These are phyloP conservation scores for Coemansia sp. DNA, from an alignment of 192 early-diverging fungal genomes.

Conservation along the genomic window DNA sequence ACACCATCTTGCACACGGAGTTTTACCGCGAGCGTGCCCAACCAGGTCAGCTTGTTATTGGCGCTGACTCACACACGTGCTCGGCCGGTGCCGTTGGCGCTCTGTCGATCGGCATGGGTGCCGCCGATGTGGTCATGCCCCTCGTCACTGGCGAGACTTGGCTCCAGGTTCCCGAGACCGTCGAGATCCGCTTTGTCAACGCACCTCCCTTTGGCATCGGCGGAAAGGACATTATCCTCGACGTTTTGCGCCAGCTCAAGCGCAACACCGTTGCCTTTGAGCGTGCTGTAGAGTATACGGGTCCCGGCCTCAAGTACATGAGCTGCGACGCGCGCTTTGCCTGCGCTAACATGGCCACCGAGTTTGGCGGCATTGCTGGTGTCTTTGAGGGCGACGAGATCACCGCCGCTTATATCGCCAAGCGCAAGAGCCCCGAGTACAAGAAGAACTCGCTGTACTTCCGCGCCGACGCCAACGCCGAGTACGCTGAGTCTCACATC, in stretches of 20 bases:
- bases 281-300: slow-evolving; percentile 78
- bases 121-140: slow-evolving; percentile 83
- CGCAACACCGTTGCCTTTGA: slow-evolving; percentile 82
- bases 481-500: slow-evolving; percentile 77
- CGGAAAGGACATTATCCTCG: slow-evolving; percentile 80
- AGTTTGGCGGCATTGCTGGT: slow-evolving; percentile 85
- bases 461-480: slow-evolving; percentile 71
- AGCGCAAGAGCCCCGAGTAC: slow-evolving; percentile 72
- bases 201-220: slow-evolving; percentile 77
- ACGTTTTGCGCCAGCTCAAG: slow-evolving; percentile 79
- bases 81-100: slow-evolving; percentile 79
- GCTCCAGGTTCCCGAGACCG: slow-evolving; percentile 80
- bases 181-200: slow-evolving; percentile 74
- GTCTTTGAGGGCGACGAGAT: slow-evolving; percentile 77
- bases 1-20: slow-evolving; percentile 81
- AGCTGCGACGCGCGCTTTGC: slow-evolving; percentile 83
- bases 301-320: slow-evolving; percentile 74
- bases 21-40: slow-evolving; percentile 83
- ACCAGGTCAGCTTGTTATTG: slow-evolving; percentile 78
- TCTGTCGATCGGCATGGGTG: slow-evolving; percentile 78
- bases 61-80: slow-evolving; percentile 82
- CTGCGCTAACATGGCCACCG: slow-evolving; percentile 82
- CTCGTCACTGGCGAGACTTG: slow-evolving; percentile 81
- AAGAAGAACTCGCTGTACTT: slow-evolving; percentile 72
- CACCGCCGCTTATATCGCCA: slow-evolving; percentile 71